Percentiles rank a stretch among this genome's conserved stretches.
phyloP scores from a whole-genome alignment of 2,329 filamentous ascomycete species.

The Colletotrichum lindemuthianum region DNA sequence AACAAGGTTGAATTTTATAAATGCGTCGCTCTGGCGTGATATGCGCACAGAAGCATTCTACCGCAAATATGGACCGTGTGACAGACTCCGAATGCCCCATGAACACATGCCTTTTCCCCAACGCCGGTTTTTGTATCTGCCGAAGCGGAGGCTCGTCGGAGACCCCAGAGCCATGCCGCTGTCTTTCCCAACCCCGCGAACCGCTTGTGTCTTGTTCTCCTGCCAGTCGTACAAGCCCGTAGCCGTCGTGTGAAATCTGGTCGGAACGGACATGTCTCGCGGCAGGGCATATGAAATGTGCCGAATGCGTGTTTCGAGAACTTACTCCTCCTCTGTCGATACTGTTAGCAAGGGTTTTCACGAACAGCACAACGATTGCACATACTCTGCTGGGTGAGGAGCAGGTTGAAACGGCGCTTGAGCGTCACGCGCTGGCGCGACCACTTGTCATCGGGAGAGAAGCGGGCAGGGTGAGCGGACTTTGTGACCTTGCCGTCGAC shows the following conservation, averaged over 20 bases:
- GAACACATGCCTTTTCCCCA: conserved; percentile 31
- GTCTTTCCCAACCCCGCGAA: not conserved
- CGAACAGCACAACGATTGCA: not conserved
- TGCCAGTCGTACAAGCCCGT: conserved; percentile 11
- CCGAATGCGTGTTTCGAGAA: not conserved
- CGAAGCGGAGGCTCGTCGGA: conserved; percentile 6
- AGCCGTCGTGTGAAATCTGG: conserved; percentile 4
- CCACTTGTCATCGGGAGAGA: conserved; percentile 99
- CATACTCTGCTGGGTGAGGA: conserved; percentile 81
- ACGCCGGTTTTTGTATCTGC: conserved; percentile 28
- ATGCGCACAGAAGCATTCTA: conserved; percentile 17
- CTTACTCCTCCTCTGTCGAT: conserved; percentile 11
- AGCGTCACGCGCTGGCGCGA: conserved; percentile 94
- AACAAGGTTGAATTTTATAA: conserved; percentile 20
- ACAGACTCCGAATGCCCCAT: conserved; percentile 26
- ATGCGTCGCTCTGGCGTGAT: conserved; percentile 15
- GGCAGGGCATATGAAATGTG: conserved; percentile 14
- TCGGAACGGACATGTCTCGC: conserved; percentile 5
- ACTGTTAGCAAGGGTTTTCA: not conserved
- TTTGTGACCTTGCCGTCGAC: conserved; percentile 89
- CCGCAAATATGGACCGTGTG: conserved; percentile 24
- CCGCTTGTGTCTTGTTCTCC: not conserved
- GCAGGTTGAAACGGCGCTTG: conserved; percentile 90
- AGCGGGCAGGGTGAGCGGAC: conserved; percentile 93
- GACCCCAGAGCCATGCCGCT: not conserved